phyloP scores from a whole-genome alignment of 306 rosid genomes.

The Carpinus fangiana region DNA sequence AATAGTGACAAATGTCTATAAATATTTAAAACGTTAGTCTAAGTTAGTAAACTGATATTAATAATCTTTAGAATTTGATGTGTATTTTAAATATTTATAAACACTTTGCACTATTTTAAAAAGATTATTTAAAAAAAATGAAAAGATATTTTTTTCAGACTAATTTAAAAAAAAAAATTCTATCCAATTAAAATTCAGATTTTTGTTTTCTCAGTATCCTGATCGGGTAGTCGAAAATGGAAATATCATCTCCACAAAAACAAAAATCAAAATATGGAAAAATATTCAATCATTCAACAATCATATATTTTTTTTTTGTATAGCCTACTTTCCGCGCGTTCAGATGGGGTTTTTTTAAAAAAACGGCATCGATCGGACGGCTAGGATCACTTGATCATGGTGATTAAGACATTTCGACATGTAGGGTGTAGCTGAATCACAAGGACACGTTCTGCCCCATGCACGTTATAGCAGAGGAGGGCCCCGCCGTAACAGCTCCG shows the following conservation, averaged over 20 bases:
- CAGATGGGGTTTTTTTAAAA: background rate
- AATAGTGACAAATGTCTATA: too few relatives aligned
- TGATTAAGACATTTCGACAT: background rate
- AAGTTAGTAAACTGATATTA: too few relatives aligned
- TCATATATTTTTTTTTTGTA: background rate
- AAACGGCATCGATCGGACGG: background rate
- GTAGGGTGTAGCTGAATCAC: background rate
- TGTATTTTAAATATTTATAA: too few relatives aligned
- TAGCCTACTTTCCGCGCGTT: background rate
- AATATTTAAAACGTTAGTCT: too few relatives aligned
- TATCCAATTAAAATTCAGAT: too few relatives aligned
- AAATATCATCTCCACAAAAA: background rate
- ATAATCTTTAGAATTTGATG: too few relatives aligned
- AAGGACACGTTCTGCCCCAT: constrained; percentile 9
- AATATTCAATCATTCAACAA: background rate
- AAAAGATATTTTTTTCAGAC: too few relatives aligned
- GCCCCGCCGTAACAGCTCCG: background rate
- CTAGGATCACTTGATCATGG: background rate
- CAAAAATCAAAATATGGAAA: background rate
- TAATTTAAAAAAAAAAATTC: too few relatives aligned
- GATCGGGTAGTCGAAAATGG: too few relatives aligned
- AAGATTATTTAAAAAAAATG: too few relatives aligned
- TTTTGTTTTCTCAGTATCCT: too few relatives aligned
- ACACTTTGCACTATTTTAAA: too few relatives aligned
- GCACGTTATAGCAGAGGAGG: background rate